Percentiles rank a stretch among this genome's conserved stretches.
These are phyloP conservation scores for Amanita exitialis DNA, from an alignment of 768 basidiomycete species.

Conservation along the genomic window DNA sequence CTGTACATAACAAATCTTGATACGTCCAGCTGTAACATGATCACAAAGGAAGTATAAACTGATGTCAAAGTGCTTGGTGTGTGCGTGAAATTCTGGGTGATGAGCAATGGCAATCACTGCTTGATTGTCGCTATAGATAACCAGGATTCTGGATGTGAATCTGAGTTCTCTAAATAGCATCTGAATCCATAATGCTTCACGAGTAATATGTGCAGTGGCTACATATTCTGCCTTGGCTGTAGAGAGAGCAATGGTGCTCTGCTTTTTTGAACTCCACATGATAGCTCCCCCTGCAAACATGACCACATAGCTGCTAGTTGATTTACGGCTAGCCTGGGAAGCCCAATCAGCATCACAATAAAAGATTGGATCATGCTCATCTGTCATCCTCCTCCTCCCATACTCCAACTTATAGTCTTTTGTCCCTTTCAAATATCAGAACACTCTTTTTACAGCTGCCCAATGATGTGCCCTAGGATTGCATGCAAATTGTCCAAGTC, in stretches of 20 bases:
- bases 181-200: constrained; percentile 16
- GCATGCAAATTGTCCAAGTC: constrained; percentile 20
- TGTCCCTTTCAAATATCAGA: constrained; percentile 27
- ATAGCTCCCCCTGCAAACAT: constrained; percentile 7
- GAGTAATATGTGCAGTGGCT: constrained; percentile 20
- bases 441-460: constrained; percentile 25
- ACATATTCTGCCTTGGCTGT: no score
- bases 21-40: constrained; percentile 4
- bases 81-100: constrained; percentile 13
- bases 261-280: constrained; percentile 23
- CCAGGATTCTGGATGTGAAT: neutral
- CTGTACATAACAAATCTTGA: no score
- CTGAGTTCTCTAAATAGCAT: constrained; percentile 11
- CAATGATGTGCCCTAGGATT: constrained; percentile 26
- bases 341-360: constrained; percentile 12
- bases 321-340: constrained; percentile 7
- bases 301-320: constrained; percentile 10
- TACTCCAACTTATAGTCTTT: constrained; percentile 11
- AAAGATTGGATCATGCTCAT: neutral
- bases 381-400: constrained; percentile 1
- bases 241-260: constrained; percentile 22
- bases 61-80: constrained; percentile 16
- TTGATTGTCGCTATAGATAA: constrained; percentile 12
- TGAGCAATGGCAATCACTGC: constrained; percentile 12
- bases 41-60: constrained; percentile 10